Evolutionary conservation across 192 early-diverging fungal genomes (phyloP).

Genomic region (Lobosporangium transversale): DNA sequence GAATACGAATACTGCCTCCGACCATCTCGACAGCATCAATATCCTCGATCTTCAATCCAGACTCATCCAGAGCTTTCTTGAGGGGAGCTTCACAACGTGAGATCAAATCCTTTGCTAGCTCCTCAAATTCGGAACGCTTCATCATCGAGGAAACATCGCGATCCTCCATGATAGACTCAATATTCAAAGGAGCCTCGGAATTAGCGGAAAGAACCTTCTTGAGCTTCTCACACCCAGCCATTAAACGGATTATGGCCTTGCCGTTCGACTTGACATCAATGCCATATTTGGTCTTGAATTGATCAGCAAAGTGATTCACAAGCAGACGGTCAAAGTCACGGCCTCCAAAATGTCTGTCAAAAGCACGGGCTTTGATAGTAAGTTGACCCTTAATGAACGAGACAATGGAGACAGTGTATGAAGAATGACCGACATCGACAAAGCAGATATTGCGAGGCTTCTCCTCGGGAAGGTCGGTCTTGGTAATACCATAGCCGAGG

Average conservation of each 20-base stretch:
- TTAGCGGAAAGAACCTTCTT: slow-evolving; percentile 98
- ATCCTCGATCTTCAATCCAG: slow-evolving; percentile 80
- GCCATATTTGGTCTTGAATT: slow-evolving; percentile 97
- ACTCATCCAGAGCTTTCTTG: slow-evolving; percentile 77
- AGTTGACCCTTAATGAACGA: slow-evolving; percentile 97
- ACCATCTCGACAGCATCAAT: slow-evolving; percentile 96
- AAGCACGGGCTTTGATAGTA: slow-evolving; percentile 89
- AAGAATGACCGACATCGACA: slow-evolving; percentile 95
- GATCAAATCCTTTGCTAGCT: slow-evolving; percentile 79
- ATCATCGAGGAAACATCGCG: slow-evolving; percentile 91
- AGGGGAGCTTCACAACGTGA: slow-evolving; percentile 80
- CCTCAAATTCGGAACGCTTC: slow-evolving; percentile 87
- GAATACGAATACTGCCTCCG: slow-evolving; percentile 95
- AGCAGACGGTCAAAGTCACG: slow-evolving; percentile 96
- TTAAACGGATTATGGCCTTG: slow-evolving; percentile 93
- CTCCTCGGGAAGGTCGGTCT: slow-evolving; percentile 96
- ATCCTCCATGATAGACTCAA: slow-evolving; percentile 98
- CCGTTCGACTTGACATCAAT: slow-evolving; percentile 89
- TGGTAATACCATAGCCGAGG: slow-evolving; percentile 98
- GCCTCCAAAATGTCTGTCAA: slow-evolving; percentile 95
- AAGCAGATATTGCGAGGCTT: slow-evolving; percentile 92
- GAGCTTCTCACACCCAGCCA: slow-evolving; percentile 89
- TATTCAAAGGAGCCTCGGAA: slow-evolving; percentile 87
- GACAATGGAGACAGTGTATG: slow-evolving; percentile 86
- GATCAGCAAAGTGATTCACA: slow-evolving; percentile 83